phyloP scores from a whole-genome alignment of 176 grass and related monocot species.

The Oryza officinalis region DNA sequence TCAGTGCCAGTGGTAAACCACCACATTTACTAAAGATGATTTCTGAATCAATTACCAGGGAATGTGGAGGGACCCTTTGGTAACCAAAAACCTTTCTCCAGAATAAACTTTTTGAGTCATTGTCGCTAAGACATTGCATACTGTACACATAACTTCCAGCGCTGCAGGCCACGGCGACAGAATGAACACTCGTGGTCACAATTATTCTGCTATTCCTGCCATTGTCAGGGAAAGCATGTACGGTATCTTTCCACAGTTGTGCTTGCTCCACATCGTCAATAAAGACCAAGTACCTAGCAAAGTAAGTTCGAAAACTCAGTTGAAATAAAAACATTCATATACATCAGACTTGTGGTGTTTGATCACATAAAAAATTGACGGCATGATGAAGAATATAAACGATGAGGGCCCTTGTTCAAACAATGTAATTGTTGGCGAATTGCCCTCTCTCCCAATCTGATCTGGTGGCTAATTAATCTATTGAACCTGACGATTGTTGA shows the following conservation, averaged over 20 bases:
- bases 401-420: background rate
- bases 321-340: background rate
- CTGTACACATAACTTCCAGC: constrained; percentile 21
- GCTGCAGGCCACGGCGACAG: constrained; percentile 20
- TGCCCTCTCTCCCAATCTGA: too few species aligned
- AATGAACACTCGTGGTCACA: constrained; percentile 24
- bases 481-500: too few species aligned
- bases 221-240: background rate
- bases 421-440: background rate
- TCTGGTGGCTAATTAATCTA: too few species aligned
- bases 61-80: background rate
- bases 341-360: background rate
- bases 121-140: background rate
- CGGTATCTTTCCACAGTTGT: background rate
- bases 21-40: background rate
- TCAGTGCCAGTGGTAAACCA: background rate
- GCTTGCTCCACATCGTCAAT: constrained; percentile 17
- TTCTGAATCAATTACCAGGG: background rate
- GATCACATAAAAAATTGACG: background rate
- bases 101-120: constrained; percentile 11
- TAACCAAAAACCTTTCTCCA: constrained; percentile 11
- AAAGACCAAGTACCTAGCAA: constrained; percentile 33
- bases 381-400: background rate
- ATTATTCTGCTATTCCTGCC: constrained; percentile 11
- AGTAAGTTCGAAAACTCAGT: background rate